Evolutionary conservation across 2,329 filamentous ascomycete genomes (phyloP), one percentile per base, ranked within the genome.

Genomic region (Huntiella decipiens): DNA sequence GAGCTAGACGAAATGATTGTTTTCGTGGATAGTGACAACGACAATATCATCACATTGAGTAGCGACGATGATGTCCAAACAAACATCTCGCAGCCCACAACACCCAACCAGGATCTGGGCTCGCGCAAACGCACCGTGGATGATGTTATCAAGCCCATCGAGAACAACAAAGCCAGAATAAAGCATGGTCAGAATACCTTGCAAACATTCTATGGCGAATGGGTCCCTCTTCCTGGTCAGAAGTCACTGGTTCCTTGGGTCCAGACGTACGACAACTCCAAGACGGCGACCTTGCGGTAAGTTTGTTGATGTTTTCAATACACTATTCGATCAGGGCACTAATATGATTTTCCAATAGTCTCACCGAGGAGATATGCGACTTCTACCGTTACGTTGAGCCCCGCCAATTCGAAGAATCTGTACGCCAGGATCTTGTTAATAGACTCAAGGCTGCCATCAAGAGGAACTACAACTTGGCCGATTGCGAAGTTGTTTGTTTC

Each of bases 361-460:
- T 98, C 19, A 86, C 96, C 60, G 84, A 86, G 56, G 91, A 98
- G 60, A 78, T 96, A 38, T 65, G 82, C 28, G 83, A 92, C 54
- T 96, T 95, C 58, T 92, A 87, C 58, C 68, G 87, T 33, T 92
- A 79, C 58, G 80, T 94, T 31, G 76, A 72, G 51, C 91, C 91
- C 2, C 71, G 74, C 39, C 61, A 72, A 2, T 91, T 82, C 54
- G 91, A 98, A 60, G 70, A 86, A 51, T 65, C 68, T 3, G 74
- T 94, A 46, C 82, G 91, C 7, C 62, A 70, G 15, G 72, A 82
- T 40, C 64, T 98, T 11, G 70, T 96, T 32, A 63, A 74, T 3
- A 77, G 84, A 13, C 66, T 96, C 2, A 67, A 75, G 43, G 56
- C 58, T 13, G 67, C 70, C 2, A 68, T 92, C 55, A 67, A 66